phyloP scores from a whole-genome alignment of 148 eudicot genomes.

The Persicaria maculosa region DNA sequence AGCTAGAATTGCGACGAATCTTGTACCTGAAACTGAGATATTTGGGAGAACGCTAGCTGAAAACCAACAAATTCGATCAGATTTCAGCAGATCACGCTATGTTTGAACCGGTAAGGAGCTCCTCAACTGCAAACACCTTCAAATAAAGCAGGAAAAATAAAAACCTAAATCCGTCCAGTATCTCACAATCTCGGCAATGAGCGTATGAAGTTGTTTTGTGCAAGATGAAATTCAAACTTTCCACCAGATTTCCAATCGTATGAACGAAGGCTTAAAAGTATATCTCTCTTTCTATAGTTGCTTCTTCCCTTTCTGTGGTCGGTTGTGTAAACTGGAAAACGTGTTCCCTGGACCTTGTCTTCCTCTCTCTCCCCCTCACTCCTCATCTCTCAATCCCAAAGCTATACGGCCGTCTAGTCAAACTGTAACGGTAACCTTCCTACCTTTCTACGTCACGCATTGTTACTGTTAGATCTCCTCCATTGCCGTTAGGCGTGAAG shows the following conservation, averaged over 20 bases:
- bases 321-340: slow-evolving; percentile 10
- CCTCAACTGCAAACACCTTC: background rate
- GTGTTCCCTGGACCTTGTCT: slow-evolving; percentile 11
- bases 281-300: background rate
- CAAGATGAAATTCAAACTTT: background rate
- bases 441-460: background rate
- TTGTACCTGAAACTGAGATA: slow-evolving; percentile 6
- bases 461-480: background rate
- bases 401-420: slow-evolving; percentile 7
- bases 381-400: slow-evolving; percentile 1
- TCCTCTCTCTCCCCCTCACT: background rate
- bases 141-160: background rate
- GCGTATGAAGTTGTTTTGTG: background rate
- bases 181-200: background rate
- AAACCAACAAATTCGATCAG: slow-evolving; percentile 3
- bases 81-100: background rate
- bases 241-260: background rate
- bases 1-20: background rate
- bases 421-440: slow-evolving; percentile 12
- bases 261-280: background rate
- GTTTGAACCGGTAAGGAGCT: background rate
- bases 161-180: background rate
- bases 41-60: background rate
- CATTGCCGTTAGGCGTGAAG: background rate
- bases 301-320: slow-evolving; percentile 2